Percentiles rank a stretch among this genome's conserved stretches.
Evolutionary conservation across 2,329 filamentous ascomycete genomes (phyloP).

Genomic region (Beauveria asiatica): DNA sequence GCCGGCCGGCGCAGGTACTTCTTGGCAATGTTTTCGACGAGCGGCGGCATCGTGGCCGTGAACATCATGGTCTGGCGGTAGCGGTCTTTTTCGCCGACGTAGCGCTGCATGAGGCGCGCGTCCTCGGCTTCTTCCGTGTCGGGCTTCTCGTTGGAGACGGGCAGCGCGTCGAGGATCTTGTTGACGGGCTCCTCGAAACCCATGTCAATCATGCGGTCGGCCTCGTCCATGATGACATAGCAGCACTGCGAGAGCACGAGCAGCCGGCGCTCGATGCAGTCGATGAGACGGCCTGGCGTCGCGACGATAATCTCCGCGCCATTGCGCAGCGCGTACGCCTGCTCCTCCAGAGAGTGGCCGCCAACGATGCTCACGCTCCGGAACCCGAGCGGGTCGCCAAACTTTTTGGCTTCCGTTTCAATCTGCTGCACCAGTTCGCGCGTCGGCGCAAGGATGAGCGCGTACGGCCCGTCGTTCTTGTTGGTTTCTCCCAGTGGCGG

Average conservation of each 20-base stretch:
- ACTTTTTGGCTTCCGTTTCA: conserved; percentile 86
- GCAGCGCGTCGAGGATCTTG: conserved; percentile 91
- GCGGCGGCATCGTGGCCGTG: conserved; percentile 92
- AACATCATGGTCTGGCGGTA: conserved; percentile 99
- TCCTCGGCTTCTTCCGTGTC: conserved; percentile 90
- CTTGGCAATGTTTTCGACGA: conserved; percentile 91
- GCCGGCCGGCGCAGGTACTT: conserved; percentile 92
- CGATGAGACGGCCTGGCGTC: conserved; percentile 93
- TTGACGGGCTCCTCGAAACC: conserved; percentile 97
- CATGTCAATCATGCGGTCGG: conserved; percentile 97
- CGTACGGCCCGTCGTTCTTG: conserved; percentile 92
- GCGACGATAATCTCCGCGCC: conserved; percentile 97
- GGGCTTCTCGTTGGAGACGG: conserved; percentile 88
- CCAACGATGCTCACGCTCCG: conserved; percentile 96
- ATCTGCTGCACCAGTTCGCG: conserved; percentile 98
- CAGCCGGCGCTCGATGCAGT: conserved; percentile 89
- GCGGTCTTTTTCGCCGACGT: conserved; percentile 64
- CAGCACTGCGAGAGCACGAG: conserved; percentile 93
- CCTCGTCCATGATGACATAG: conserved; percentile 99
- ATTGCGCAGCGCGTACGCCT: conserved; percentile 80
- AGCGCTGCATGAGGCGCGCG: conserved; percentile 71
- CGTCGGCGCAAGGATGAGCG: conserved; percentile 92
- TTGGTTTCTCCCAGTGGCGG: conserved; percentile 76
- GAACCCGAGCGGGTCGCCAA: conserved; percentile 83
- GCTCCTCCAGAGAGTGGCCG: conserved; percentile 90